Base-by-base conservation (phyloP, 2,329 filamentous ascomycete species). In the Phyllosticta citrichinensis region DNA sequence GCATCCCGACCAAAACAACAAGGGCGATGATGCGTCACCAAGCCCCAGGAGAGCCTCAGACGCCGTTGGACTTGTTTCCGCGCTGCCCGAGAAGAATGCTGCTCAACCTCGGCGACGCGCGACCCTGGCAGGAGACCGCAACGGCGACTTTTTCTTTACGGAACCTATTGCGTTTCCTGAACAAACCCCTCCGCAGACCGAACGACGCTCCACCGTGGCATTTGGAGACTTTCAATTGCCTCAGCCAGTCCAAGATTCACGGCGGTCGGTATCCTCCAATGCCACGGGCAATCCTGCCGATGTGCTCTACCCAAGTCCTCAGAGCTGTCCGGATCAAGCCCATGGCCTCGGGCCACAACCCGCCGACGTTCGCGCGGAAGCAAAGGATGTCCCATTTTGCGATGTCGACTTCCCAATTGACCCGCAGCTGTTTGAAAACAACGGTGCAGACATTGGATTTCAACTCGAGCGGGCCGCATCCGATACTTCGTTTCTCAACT, bases 1-100 rank as follows among this genome's bases (percentile, higher is more conserved):
- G 14, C 71, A 73, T 56, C 65, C 68, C 53, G 47, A 60, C n/a
- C 56, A 55, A 54, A 47, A 47, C 40, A n/a, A 40, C 35, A 40
- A 40, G 35, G 11, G 12, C 35, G 35, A 47, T n/a, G 40, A 47
- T 47, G 40, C 40, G 6, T 60, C 53, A 5, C 58, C 58, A 3
- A 47, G 20, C 24, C 55, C 58, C 0, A 22, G 19, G 17, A 30
- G 53, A n/a, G 55, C 58, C 10, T 56, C 58, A n/a, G 40, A 47
- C 17, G 40, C 12, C 40, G 12, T 47, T 47, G 40, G 40, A 47
- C 14, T 47, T 47, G 40, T 47, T 47, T 47, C 40, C 40, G 40
- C 40, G 12, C n/a, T n/a, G 40, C 40, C 40, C 40, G 40, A 47
- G 5, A 19, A 47, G 40, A 47, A 12, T 12, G n/a, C 40, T n/a